phyloP scores from a whole-genome alignment of 1,284 basidiomycete genomes.

The Ustilago xerochloae region DNA sequence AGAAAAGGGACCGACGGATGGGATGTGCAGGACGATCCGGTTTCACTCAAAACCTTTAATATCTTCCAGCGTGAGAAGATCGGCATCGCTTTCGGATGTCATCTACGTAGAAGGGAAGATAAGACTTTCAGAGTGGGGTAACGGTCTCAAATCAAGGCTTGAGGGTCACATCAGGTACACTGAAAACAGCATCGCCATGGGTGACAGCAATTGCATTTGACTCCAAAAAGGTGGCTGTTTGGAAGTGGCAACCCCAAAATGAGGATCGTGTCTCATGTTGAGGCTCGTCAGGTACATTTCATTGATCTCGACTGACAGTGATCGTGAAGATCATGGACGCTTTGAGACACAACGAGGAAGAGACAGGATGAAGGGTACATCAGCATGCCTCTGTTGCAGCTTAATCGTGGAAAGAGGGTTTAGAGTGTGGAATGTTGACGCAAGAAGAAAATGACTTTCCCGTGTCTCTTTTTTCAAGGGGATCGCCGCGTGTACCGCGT shows the following conservation, averaged over 20 bases:
- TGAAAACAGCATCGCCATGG: too few relatives aligned
- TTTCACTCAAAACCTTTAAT: neutral
- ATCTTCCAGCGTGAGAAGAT: conserved; percentile 2
- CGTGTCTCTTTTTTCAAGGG: too few relatives aligned
- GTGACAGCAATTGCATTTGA: too few relatives aligned
- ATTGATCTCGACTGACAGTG: neutral
- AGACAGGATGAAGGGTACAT: neutral
- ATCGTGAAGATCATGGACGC: neutral
- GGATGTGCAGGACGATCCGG: neutral
- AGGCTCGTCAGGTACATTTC: neutral
- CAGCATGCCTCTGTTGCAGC: neutral
- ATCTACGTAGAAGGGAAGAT: too few relatives aligned
- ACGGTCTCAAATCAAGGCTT: too few relatives aligned
- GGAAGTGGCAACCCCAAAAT: too few relatives aligned
- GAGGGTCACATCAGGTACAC: too few relatives aligned
- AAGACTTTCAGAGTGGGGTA: too few relatives aligned
- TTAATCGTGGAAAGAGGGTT: neutral
- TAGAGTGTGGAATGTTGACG: conserved; percentile 5
- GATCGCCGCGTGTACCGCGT: neutral
- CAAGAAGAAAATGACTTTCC: neutral
- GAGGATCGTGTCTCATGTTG: neutral
- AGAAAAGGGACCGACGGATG: too few relatives aligned
- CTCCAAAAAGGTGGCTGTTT: too few relatives aligned
- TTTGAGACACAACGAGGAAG: neutral
- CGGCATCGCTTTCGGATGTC: neutral